Base-by-base conservation (phyloP, 208 protist genomes). In the Trypanosoma scelopori region DNA sequence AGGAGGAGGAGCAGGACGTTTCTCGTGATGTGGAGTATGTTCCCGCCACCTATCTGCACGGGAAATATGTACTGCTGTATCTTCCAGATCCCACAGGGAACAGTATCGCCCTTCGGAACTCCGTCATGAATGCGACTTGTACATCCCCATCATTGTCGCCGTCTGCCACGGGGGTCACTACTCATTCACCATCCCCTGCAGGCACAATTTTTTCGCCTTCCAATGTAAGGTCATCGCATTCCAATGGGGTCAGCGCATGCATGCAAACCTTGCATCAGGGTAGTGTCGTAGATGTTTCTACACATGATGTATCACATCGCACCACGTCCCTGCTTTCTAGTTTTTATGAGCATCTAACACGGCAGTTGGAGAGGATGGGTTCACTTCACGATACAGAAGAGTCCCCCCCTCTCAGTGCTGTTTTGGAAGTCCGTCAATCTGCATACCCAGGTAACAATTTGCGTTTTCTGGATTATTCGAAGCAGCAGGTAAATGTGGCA, bases 31-130 rank as follows among this genome's bases (percentile, higher is more conserved):
- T 32, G 18, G 55, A 59, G 13, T 65, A 65, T 30, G 79, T 87
- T 50, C 81, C 85, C 1, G 79, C 75, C 2, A 71, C 65, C 7
- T 70, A 65, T 22, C 55, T 92, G 18, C 47, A 74, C 1, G 81
- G 79, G 4, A 89, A 85, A 69, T 92, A 92, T 61, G 81, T 92
- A 16, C 69, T 92, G 20, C 45, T 92, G 0, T 89, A 82, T 55
- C 59, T 92, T 16, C 55, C 71, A 4, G 58, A 58, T 12, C 66
- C 67, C 25, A 37, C 25, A 7, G 58, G n/a, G 4, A 47, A 11
- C 16, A 41, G 20, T 48, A 49, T 55, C 1, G 23, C 13, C 20
- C 5, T 3, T 59, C 5, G 30, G 11, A 62, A 27, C 5, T 12
- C 47, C 35, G 42, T 20, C 11, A 41, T 20, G 30, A 20, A 1